Evolutionary conservation across 192 early-diverging fungal genomes (phyloP).

Genomic region (Coemansia sp.): DNA sequence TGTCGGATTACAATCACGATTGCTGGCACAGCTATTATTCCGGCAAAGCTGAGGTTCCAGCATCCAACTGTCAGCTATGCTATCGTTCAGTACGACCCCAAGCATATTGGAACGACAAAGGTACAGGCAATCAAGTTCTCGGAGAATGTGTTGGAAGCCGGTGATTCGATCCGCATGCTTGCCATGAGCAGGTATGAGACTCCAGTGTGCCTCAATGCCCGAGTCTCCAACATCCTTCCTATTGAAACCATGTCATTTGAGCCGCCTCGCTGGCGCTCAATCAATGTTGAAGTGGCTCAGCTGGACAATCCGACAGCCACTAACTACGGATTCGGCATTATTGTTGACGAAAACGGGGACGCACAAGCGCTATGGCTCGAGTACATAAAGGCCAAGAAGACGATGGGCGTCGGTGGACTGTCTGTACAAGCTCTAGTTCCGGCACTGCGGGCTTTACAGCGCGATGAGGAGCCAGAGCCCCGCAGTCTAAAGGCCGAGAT

Average conservation of each 20-base stretch:
- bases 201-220: slow-evolving; percentile 63
- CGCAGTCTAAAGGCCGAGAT: slow-evolving; percentile 67
- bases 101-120: slow-evolving; percentile 72
- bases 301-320: slow-evolving; percentile 36
- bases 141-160: slow-evolving; percentile 61
- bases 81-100: slow-evolving; percentile 79
- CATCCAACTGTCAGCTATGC: slow-evolving; percentile 92
- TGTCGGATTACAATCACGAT: slow-evolving; percentile 84
- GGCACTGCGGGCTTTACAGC: slow-evolving; percentile 55
- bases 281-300: slow-evolving; percentile 38
- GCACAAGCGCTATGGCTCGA: slow-evolving; percentile 43
- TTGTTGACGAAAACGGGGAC: slow-evolving; percentile 39
- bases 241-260: slow-evolving; percentile 43
- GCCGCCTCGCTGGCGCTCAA: slow-evolving; percentile 42
- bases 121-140: slow-evolving; percentile 66
- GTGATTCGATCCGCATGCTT: slow-evolving; percentile 62
- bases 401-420: slow-evolving; percentile 56
- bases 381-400: slow-evolving; percentile 47
- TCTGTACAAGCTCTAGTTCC: slow-evolving; percentile 56
- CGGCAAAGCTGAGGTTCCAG: slow-evolving; percentile 75
- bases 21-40: slow-evolving; percentile 86
- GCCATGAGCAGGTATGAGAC: slow-evolving; percentile 59
- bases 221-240: slow-evolving; percentile 62
- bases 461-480: slow-evolving; percentile 56
- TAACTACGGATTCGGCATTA: slow-evolving; percentile 35